Base-by-base conservation (phyloP, 208 protist genomes). In the Acanthamoeba castellanii region DNA sequence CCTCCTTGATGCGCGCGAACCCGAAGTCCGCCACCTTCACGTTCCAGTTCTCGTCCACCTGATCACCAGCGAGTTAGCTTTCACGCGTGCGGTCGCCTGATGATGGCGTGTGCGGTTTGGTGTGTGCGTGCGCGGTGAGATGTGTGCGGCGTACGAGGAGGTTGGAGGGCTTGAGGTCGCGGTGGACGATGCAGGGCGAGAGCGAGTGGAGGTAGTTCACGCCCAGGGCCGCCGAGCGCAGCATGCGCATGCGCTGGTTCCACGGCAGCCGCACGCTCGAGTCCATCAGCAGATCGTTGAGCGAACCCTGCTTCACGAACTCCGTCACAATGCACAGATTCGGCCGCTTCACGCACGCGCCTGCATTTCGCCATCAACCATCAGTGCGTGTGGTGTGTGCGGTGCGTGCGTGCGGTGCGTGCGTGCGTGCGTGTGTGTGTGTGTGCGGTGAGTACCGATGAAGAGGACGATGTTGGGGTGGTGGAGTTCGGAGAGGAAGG, bases 31-130 rank as follows among this genome's bases (percentile, higher is more conserved):
- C 76, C 47, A 84, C 93, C 88, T 97, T 97, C 32, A 97, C 93
- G 45, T 90, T 66, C 91, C 93, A 94, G 68, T 97, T 97, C 64
- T 96, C 88, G 94, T 96, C 95, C 14, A 97, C 95, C 45, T 64
- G 57, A 7, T 1, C 57, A 64, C 9, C 50, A 55, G 7, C 50
- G 6, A 20, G 7, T 55, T 9, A 11, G 50, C 14, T 55, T 55
- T 27, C 14, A 25, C 3, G 20, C 5, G 57, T 64, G 57, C 27
- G 47, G 13, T 13, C 20, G 57, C n/a, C n/a, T n/a, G n/a, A n/a
- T 27, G 57, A 0, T 3, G 1, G 57, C 20, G 57, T 64, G 57
- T 20, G 20, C 6, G 57, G 0, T 13, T 27, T 0, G 0, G 57
- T n/a, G 57, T 27, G 57, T 64, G 55, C 5, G 57, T 20, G 57